A percentile compares a stretch with the other conserved stretches of the same genome.
These are phyloP conservation scores for Cryphonectria radicalis DNA, from an alignment of 2,329 filamentous ascomycete genomes.

Conservation along the genomic window DNA sequence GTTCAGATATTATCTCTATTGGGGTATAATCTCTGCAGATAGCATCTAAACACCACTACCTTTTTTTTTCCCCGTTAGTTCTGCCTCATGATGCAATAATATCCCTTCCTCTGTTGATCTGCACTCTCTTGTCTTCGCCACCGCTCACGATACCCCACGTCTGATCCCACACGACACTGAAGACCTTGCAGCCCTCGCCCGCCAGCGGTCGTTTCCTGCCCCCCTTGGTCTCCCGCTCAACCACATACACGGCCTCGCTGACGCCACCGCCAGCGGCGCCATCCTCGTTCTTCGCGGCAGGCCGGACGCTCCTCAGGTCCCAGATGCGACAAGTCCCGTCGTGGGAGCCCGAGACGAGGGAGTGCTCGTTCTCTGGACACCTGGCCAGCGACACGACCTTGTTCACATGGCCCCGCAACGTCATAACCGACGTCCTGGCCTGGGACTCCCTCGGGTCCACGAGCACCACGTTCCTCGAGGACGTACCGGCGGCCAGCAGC, in stretches of 20 bases:
- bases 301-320: slow-evolving; percentile 79
- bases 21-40: slow-evolving; percentile 32
- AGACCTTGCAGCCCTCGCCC: slow-evolving; percentile 88
- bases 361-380: slow-evolving; percentile 71
- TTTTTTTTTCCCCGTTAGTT: slow-evolving; percentile 3
- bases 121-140: slow-evolving; percentile 92
- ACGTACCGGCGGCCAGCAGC: slow-evolving; percentile 74
- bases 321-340: slow-evolving; percentile 93
- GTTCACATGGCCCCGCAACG: slow-evolving; percentile 88
- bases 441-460: slow-evolving; percentile 85
- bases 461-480: slow-evolving; percentile 86
- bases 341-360: slow-evolving; percentile 86
- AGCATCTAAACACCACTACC: slow-evolving; percentile 15
- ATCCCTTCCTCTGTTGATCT: slow-evolving; percentile 77
- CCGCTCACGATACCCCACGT: slow-evolving; percentile 87
- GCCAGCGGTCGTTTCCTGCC: slow-evolving; percentile 67
- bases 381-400: slow-evolving; percentile 58
- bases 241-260: slow-evolving; percentile 74
- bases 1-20: slow-evolving; percentile 25
- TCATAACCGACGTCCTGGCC: slow-evolving; percentile 79
- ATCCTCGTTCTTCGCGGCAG: slow-evolving; percentile 62
- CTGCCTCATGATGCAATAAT: slow-evolving; percentile 44
- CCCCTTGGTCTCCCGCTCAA: slow-evolving; percentile 74
- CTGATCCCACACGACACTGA: slow-evolving; percentile 84
- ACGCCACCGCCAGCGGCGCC: slow-evolving; percentile 62